A percentile compares a stretch with the other conserved stretches of the same genome.
These are phyloP conservation scores for Areca catechu DNA, from an alignment of 176 grass and related monocot species.

Conservation along the genomic window DNA sequence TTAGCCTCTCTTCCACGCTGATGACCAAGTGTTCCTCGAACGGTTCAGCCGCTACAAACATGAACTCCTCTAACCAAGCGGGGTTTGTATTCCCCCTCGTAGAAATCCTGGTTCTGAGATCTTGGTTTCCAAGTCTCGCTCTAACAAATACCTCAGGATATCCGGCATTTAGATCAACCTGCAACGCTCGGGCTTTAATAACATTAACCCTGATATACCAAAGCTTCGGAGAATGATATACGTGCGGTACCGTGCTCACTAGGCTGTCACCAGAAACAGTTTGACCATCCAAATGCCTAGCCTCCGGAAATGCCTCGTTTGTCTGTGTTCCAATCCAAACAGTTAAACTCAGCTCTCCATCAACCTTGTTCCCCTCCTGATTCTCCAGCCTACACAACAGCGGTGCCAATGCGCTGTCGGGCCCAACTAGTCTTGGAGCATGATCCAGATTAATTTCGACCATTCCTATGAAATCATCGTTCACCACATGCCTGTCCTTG, in stretches of 20 bases:
- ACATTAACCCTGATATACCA: slow-evolving; percentile 86
- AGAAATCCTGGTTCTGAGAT: slow-evolving; percentile 50
- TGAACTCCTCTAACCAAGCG: slow-evolving; percentile 76
- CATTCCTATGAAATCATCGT: slow-evolving; percentile 74
- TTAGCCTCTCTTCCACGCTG: slow-evolving; percentile 59
- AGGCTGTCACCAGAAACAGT: slow-evolving; percentile 53
- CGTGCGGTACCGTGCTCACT: slow-evolving; percentile 55
- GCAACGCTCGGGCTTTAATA: slow-evolving; percentile 82
- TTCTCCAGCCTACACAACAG: slow-evolving; percentile 78
- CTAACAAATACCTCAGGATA: slow-evolving; percentile 63
- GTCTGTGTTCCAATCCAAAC: slow-evolving; percentile 88
- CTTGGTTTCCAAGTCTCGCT: slow-evolving; percentile 61
- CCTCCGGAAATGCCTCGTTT: slow-evolving; percentile 86
- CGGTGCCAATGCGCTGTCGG: slow-evolving; percentile 75
- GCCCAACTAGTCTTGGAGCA: slow-evolving; percentile 56
- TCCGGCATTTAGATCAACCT: slow-evolving; percentile 31
- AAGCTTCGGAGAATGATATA: slow-evolving; percentile 81
- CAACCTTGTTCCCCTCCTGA: slow-evolving; percentile 36
- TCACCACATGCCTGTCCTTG: slow-evolving; percentile 77
- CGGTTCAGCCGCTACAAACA: slow-evolving; percentile 84
- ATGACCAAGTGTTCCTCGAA: slow-evolving; percentile 92
- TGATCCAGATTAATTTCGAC: slow-evolving; percentile 71
- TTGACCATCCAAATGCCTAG: slow-evolving; percentile 87
- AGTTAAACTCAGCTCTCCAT: slow-evolving; percentile 76
- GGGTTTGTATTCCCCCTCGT: slow-evolving; percentile 37